A percentile compares a stretch with the other conserved stretches of the same genome.
phyloP scores from a whole-genome alignment of 1,284 basidiomycete species.

The Meira nashicola region DNA sequence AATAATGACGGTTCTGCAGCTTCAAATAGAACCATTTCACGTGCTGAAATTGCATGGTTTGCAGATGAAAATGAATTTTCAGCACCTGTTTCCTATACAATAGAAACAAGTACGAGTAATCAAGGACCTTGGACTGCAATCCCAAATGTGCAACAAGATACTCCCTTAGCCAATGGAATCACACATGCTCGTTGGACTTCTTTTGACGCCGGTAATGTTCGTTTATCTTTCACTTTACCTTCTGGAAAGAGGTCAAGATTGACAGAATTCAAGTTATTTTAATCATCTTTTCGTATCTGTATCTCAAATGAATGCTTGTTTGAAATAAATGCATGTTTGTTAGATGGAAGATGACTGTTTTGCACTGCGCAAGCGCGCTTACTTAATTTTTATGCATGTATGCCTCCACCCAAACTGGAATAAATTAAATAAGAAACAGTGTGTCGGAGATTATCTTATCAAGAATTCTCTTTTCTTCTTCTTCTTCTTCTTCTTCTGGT shows the following conservation, averaged over 20 bases:
- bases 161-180: background rate
- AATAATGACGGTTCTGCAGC: background rate
- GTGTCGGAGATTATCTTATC: too few relatives aligned
- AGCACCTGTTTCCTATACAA: background rate
- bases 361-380: too few relatives aligned
- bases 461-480: too few relatives aligned
- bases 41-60: slow-evolving; percentile 10
- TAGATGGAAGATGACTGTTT: too few relatives aligned
- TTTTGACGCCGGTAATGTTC: background rate
- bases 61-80: slow-evolving; percentile 1
- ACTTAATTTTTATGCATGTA: too few relatives aligned
- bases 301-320: too few relatives aligned
- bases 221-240: background rate
- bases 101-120: background rate
- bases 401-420: too few relatives aligned
- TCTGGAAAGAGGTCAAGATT: background rate
- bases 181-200: background rate
- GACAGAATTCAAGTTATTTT: background rate
- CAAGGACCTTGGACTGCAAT: background rate
- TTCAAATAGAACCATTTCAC: background rate
- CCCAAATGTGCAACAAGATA: background rate
- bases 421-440: too few relatives aligned
- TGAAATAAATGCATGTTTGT: too few relatives aligned
- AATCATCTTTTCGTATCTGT: background rate
- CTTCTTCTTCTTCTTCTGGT: too few relatives aligned